These are phyloP conservation scores for Baorangia bicolor DNA, from an alignment of 768 basidiomycete species.

Conservation along the genomic window DNA sequence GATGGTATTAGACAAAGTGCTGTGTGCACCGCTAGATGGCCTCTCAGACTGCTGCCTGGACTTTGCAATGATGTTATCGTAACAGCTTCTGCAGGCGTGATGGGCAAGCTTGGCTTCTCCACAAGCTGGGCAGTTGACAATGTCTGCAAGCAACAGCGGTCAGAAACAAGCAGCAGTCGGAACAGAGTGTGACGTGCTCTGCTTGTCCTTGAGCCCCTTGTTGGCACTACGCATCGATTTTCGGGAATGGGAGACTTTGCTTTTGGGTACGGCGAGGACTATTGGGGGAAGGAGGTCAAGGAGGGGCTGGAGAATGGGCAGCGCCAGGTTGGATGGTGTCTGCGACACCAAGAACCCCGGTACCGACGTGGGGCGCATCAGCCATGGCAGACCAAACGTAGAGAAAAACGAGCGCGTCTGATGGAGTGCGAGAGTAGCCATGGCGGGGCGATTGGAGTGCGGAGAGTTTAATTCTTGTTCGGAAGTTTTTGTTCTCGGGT, in stretches of 20 bases:
- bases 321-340: slow-evolving; percentile 33
- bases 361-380: slow-evolving; percentile 13
- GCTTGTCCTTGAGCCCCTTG: slow-evolving; percentile 93
- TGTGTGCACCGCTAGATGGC: not conserved
- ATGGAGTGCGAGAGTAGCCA: slow-evolving; percentile 42
- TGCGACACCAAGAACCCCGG: slow-evolving; percentile 25
- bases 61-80: slow-evolving; percentile 35
- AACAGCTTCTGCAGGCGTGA: slow-evolving; percentile 82
- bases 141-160: slow-evolving; percentile 49
- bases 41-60: slow-evolving; percentile 21
- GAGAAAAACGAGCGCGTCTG: slow-evolving; percentile 31
- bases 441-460: slow-evolving; percentile 17
- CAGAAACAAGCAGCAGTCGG: not conserved
- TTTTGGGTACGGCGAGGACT: slow-evolving; percentile 91
- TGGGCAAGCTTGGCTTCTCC: slow-evolving; percentile 87
- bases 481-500: not conserved
- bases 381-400: slow-evolving; percentile 27
- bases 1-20: not conserved
- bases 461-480: not conserved
- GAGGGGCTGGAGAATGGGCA: slow-evolving; percentile 46
- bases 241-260: slow-evolving; percentile 87
- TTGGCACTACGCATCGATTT: slow-evolving; percentile 95
- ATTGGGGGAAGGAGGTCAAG: slow-evolving; percentile 83
- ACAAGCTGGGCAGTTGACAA: slow-evolving; percentile 89
- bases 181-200: slow-evolving; percentile 48